Conservation (phyloP, 306 rosid genomes). For the Vicia sativa region DNA sequence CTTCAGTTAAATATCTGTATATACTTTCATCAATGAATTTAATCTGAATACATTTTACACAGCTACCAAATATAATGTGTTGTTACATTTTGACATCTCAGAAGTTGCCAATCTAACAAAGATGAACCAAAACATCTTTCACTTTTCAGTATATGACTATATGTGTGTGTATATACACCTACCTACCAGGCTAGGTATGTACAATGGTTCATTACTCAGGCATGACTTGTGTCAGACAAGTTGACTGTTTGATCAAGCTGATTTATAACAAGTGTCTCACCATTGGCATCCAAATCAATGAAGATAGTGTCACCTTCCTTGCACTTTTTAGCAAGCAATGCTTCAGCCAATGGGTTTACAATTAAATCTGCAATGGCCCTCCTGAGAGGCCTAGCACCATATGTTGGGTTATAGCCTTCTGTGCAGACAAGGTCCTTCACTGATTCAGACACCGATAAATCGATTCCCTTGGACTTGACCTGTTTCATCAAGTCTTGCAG, state of each 20-base stretch:
- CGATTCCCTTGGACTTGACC: constrained; percentile 57
- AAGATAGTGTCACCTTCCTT: constrained; percentile 70
- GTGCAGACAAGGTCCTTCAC: constrained; percentile 62
- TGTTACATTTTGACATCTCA: constrained; percentile 26
- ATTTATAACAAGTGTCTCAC: constrained; percentile 59
- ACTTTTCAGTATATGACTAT: neutral
- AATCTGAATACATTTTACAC: constrained; percentile 37
- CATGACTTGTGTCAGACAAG: constrained; percentile 50
- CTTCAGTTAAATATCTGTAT: too few relatives aligned
- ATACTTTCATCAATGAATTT: constrained; percentile 20
- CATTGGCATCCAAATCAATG: constrained; percentile 73
- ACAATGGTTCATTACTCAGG: constrained; percentile 36
- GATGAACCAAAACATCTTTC: constrained; percentile 23
- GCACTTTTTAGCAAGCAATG: constrained; percentile 60
- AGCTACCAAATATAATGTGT: neutral
- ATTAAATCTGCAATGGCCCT: constrained; percentile 66
- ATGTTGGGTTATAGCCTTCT: constrained; percentile 66
- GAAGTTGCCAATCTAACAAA: constrained; percentile 28
- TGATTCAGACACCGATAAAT: constrained; percentile 71
- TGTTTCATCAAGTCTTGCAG: constrained; percentile 72
- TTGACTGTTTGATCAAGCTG: constrained; percentile 53
- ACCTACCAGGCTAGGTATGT: constrained; percentile 21
- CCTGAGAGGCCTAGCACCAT: constrained; percentile 86
- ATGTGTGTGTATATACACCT: constrained; percentile 31
- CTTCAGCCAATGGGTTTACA: constrained; percentile 80